Percentiles rank a stretch among this genome's conserved stretches.
Conservation (phyloP, 2,329 filamentous ascomycete genomes). For the Stachybotrys chlorohalonatus region DNA sequence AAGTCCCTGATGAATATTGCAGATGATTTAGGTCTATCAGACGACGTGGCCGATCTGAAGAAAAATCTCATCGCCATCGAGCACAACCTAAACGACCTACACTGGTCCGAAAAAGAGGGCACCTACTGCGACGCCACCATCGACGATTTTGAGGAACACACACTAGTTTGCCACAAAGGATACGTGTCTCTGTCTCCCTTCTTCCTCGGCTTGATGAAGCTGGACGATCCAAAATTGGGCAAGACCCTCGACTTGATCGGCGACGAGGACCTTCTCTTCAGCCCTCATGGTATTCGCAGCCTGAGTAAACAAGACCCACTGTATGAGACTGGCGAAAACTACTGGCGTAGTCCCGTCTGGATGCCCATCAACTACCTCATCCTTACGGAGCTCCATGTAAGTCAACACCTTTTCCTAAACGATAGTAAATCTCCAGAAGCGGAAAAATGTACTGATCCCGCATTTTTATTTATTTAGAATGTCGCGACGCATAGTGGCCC, state of each 20-base stretch:
- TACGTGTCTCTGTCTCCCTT: conserved; percentile 94
- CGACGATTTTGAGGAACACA: conserved; percentile 87
- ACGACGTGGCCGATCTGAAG: conserved; percentile 66
- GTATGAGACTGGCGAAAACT: conserved; percentile 90
- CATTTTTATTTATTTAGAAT: conserved; percentile 29
- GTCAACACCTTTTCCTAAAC: conserved; percentile 20
- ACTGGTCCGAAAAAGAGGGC: conserved; percentile 75
- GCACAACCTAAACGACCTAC: conserved; percentile 82
- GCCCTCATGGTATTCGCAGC: conserved; percentile 77
- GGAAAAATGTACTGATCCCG: background rate
- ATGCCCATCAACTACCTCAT: conserved; percentile 93
- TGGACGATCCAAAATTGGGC: conserved; percentile 66
- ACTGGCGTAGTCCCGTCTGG: conserved; percentile 94
- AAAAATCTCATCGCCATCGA: conserved; percentile 68
- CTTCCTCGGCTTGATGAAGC: conserved; percentile 68
- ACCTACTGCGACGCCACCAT: conserved; percentile 94
- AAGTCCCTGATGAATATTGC: conserved; percentile 77
- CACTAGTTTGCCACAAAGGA: conserved; percentile 89
- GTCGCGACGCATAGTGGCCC: conserved; percentile 59
- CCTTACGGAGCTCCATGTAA: conserved; percentile 66
- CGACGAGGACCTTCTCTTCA: conserved; percentile 84
- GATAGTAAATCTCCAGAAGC: background rate
- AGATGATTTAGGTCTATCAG: conserved; percentile 59
- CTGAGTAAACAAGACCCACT: conserved; percentile 74
- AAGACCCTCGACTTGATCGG: conserved; percentile 68